Evolutionary conservation across 2,329 filamentous ascomycete genomes (phyloP).

Genomic region (Colletotrichum sp.): DNA sequence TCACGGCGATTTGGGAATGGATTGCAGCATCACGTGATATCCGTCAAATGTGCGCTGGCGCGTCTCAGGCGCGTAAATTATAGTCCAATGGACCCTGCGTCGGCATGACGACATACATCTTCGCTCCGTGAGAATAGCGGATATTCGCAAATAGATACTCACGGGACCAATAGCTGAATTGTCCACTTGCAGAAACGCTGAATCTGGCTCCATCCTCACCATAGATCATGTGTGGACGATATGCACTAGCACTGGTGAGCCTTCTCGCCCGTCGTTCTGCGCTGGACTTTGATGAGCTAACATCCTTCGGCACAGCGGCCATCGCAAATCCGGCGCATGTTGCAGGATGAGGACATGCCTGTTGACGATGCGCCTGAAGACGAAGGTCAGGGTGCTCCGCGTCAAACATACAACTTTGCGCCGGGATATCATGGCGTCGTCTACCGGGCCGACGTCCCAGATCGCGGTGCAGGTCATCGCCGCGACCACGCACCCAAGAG

Average conservation of each 20-base stretch:
- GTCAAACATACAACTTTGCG: conserved; percentile 90
- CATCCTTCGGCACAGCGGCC: conserved; percentile 60
- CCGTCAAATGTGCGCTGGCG: not conserved
- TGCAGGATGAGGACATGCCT: conserved; percentile 76
- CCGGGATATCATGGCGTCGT: conserved; percentile 86
- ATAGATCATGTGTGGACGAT: conserved; percentile 38
- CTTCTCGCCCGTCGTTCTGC: not conserved
- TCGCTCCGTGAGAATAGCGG: not conserved
- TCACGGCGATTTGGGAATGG: not conserved
- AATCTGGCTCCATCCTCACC: not conserved
- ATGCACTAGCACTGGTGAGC: conserved; percentile 40
- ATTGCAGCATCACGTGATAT: not conserved
- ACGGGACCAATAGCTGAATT: not conserved
- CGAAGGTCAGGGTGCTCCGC: conserved; percentile 61
- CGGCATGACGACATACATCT: not conserved
- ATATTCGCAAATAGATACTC: not conserved
- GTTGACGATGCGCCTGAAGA: conserved; percentile 75
- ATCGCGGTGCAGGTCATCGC: conserved; percentile 56
- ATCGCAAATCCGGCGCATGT: conserved; percentile 73
- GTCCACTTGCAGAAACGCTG: not conserved
- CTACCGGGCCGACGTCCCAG: conserved; percentile 76
- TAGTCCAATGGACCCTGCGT: not conserved
- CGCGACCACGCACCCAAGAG: conserved; percentile 23
- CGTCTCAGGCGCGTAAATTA: not conserved
- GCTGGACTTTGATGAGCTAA: not conserved